A percentile compares a stretch with the other conserved stretches of the same genome.
Evolutionary conservation across 1,284 basidiomycete genomes (phyloP).

Genomic region (Boletellus dicymbophilus): DNA sequence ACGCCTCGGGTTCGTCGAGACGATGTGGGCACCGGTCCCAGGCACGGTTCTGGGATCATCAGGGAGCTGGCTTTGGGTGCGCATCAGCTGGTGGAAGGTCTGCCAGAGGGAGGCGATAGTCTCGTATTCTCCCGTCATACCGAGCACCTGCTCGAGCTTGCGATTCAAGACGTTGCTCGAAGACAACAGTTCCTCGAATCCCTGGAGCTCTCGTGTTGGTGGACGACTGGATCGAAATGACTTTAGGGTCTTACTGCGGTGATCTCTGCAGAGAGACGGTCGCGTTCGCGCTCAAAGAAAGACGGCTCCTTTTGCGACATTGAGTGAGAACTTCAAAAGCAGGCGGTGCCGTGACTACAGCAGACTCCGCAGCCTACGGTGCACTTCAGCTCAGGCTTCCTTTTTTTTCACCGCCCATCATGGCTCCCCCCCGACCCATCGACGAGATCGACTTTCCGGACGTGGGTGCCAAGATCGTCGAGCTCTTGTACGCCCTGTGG

Average conservation of each 20-base stretch:
- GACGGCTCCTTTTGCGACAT: constrained; percentile 50
- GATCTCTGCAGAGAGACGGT: constrained; percentile 71
- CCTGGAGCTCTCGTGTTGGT: constrained; percentile 46
- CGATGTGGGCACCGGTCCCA: constrained; percentile 69
- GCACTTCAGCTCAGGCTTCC: background rate
- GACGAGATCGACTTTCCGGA: constrained; percentile 23
- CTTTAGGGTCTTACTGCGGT: constrained; percentile 53
- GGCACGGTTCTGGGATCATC: constrained; percentile 43
- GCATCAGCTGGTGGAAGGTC: constrained; percentile 80
- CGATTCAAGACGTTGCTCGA: constrained; percentile 91
- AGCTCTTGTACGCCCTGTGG: constrained; percentile 17
- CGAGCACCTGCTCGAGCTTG: constrained; percentile 89
- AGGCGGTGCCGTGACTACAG: too few species aligned
- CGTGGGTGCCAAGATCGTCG: constrained; percentile 15
- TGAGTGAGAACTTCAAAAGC: too few species aligned
- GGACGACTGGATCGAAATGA: background rate
- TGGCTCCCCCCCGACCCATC: constrained; percentile 22
- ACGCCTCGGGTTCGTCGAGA: constrained; percentile 37
- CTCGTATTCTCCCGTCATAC: constrained; percentile 92
- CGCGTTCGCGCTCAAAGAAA: constrained; percentile 80
- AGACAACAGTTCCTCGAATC: constrained; percentile 87
- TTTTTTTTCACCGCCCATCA: background rate
- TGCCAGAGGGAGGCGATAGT: constrained; percentile 90
- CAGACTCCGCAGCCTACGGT: too few species aligned
- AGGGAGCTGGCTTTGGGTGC: constrained; percentile 43